Evolutionary conservation across 257 asterid genomes (phyloP), one percentile per base, ranked within the genome.

Genomic region (Ocimum tenuiflorum): DNA sequence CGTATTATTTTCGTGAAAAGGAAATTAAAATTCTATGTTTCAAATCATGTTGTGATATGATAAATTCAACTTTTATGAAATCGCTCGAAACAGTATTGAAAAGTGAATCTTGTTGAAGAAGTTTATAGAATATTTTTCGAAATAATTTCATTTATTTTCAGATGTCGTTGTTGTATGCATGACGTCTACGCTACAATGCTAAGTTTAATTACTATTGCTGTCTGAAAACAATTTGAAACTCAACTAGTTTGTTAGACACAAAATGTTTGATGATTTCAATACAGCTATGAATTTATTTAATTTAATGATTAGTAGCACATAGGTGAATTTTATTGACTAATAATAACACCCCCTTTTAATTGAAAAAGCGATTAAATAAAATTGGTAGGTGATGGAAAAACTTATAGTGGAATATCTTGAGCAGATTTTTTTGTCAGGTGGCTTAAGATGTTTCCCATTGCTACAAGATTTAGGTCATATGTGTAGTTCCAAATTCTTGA

Each of bases 391-490:
- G 55, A 22, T 8, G 31, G 50, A 39, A 24, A 54, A 20, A 7
- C 5, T 39, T 33, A 51, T 47, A 65, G 56, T 48, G 56, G 70
- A 33, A 59, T 23, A 75, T 75, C 76, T 65, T 3, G 24, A 48
- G 39, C 23, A 69, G 54, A 70, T 59, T 33, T 59, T 7, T 49
- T 31, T 24, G 35, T 33, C 54, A 41, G 41, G 42, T 70, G 76
- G 63, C 49, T 75, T 52, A 6, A 66, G 48, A 17, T 66, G 51
- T 71, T 66, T 65, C 68, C 80, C 46, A 61, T 43, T 39, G 68
- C 35, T 27, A 4, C 31, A 27, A 27, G 31, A 27, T 27, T 27
- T 27, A 27, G 31, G 31, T 27, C 31, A 27, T 27, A 27, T 27
- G 31, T 38, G 11, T 39, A 18, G 18, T 17, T 6, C 41, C 70